A percentile compares a stretch with the other conserved stretches of the same genome.
Evolutionary conservation across 768 basidiomycete species (phyloP).

Genomic region (Leucocoprinus sp.): DNA sequence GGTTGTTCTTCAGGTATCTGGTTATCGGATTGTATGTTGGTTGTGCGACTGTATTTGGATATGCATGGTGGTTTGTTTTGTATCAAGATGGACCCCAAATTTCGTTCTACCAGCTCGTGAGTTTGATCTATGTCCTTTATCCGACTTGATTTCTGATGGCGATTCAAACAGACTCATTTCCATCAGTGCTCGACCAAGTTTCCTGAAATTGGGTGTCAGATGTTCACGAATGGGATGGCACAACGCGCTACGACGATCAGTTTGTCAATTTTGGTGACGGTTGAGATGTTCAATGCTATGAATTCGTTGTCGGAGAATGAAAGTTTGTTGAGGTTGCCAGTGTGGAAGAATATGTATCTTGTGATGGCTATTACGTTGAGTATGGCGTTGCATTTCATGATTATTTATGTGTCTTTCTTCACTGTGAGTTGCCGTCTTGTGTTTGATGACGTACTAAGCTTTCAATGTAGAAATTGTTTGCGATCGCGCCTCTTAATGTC

Average conservation of each 20-base stretch:
- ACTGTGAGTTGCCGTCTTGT: conserved; percentile 47
- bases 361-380: conserved; percentile 84
- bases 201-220: conserved; percentile 89
- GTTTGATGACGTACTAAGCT: conserved; percentile 4
- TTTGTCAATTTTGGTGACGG: conserved; percentile 89
- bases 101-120: conserved; percentile 83
- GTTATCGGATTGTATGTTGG: conserved; percentile 93
- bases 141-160: neutral
- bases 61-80: conserved; percentile 99
- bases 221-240: conserved; percentile 87
- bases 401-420: conserved; percentile 96
- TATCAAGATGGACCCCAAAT: conserved; percentile 90
- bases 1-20: conserved; percentile 96
- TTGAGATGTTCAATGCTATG: conserved; percentile 98
- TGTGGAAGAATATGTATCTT: conserved; percentile 94
- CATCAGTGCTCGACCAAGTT: conserved; percentile 81
- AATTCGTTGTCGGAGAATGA: conserved; percentile 98
- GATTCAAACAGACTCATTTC: conserved; percentile 72
- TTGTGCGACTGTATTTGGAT: conserved; percentile 90
- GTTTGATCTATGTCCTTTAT: conserved; percentile 20
- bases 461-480: conserved; percentile 61
- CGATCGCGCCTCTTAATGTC: conserved; percentile 92
- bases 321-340: conserved; percentile 75
- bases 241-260: conserved; percentile 92
- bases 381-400: conserved; percentile 90